Conservation (phyloP, 2,329 filamentous ascomycete genomes). For the Paecilomyces sp. region DNA sequence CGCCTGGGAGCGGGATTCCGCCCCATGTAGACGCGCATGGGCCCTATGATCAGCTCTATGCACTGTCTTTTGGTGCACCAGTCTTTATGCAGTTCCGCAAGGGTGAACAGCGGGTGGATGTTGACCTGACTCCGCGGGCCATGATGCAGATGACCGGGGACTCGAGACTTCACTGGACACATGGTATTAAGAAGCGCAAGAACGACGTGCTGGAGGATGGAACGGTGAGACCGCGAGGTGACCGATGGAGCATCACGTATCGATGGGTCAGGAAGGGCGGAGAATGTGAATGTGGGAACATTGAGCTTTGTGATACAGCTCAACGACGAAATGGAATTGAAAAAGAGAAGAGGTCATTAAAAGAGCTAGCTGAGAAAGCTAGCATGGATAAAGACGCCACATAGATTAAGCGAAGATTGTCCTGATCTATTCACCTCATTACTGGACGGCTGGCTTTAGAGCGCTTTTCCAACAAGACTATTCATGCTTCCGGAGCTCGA, state of each 20-base stretch:
- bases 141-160: constrained; percentile 48
- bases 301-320: constrained; percentile 46
- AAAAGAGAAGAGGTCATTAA: constrained; percentile 38
- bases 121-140: constrained; percentile 44
- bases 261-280: constrained; percentile 43
- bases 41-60: constrained; percentile 33
- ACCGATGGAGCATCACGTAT: constrained; percentile 52
- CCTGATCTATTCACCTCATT: too few relatives aligned
- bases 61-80: constrained; percentile 23
- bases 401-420: too few relatives aligned
- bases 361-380: constrained; percentile 8
- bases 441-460: too few relatives aligned
- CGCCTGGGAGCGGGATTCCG: constrained; percentile 53
- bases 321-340: constrained; percentile 41
- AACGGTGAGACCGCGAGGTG: constrained; percentile 33
- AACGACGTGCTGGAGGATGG: constrained; percentile 44
- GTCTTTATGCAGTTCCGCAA: constrained; percentile 24
- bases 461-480: too few relatives aligned
- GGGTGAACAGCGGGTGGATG: constrained; percentile 29
- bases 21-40: constrained; percentile 55
- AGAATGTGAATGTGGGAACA: constrained; percentile 46
- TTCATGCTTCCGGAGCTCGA: too few relatives aligned
- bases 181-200: constrained; percentile 49
- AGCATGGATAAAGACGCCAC: background rate
- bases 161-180: constrained; percentile 49